Conservation (phyloP, 208 protist species). For the Crithidia brevicula region DNA sequence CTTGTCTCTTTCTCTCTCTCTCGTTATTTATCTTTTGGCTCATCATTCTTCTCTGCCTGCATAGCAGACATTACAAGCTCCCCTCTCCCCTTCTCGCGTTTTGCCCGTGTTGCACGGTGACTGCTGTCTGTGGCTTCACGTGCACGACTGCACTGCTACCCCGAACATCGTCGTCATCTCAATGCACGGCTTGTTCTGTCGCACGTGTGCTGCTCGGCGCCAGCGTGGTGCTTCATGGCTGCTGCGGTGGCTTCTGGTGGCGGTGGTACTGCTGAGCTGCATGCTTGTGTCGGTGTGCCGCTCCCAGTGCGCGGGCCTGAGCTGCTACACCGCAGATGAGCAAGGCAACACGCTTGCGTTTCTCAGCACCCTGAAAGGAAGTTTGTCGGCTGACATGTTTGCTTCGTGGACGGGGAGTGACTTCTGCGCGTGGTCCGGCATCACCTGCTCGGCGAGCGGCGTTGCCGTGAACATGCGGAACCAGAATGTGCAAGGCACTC, state of each 20-base stretch:
- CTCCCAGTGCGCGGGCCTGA: not conserved
- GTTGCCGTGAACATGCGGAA: not conserved
- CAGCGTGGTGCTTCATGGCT: not conserved
- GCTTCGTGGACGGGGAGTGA: not conserved
- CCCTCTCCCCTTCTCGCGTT: too few species aligned
- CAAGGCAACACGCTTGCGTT: not conserved
- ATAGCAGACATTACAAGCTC: too few species aligned
- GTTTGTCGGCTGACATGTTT: not conserved
- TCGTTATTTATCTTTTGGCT: too few species aligned
- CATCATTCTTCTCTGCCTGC: too few species aligned
- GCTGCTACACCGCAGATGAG: not conserved
- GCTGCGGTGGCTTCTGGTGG: not conserved
- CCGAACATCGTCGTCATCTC: too few species aligned
- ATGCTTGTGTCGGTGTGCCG: not conserved
- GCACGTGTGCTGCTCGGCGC: too few species aligned
- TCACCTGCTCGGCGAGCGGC: not conserved
- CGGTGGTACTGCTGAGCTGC: not conserved
- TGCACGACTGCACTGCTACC: too few species aligned
- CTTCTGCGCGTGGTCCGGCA: not conserved
- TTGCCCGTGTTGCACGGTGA: too few species aligned
- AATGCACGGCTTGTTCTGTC: too few species aligned
- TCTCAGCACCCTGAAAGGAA: not conserved
- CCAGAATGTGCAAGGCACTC: not conserved
- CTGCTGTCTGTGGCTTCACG: too few species aligned
- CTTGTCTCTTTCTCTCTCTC: slow-evolving; percentile 8